Base-by-base conservation (phyloP, 768 basidiomycete genomes). In the Agaricus sinodeliciosus region DNA sequence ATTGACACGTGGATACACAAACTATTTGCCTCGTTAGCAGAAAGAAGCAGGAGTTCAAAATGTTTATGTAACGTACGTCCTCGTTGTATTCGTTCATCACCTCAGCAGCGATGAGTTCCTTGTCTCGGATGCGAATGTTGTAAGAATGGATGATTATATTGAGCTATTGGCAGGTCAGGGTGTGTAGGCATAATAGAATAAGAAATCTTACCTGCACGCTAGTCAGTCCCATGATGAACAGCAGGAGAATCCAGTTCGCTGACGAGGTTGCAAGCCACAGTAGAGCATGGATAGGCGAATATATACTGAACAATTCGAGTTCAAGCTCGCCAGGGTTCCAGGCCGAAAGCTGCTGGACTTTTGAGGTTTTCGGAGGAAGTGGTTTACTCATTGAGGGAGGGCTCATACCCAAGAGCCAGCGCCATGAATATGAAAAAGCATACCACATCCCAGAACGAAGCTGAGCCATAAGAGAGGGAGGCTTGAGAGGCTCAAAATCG, bases 1-100 rank as follows among this genome's bases (percentile, higher is more conserved):
- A 60, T 87, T 84, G 55, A 90, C 66, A 55, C 84, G 80, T n/a
- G 90, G 91, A 59, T 86, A 80, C 3, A 93, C 90, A 63, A 90
- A 93, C 89, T 93, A 51, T 11, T 27, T 16, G 51, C 34, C 25
- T 9, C 43, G 34, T 59, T 19, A 55, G 48, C 9, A 31, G 6
- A 34, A 35, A 35, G 3, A 47, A 25, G 12, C 22, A 9, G 18
- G 6, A 6, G 22, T 11, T 4, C 22, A 2, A 13, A 51, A 11
- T 9, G 15, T 16, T 1, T 28, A 37, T 11, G 8, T 3, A 2
- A 74, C 82, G 36, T 58, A 90, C 90, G 68, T 79, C 81, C 64
- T 82, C 73, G 56, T 93, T 87, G 60, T 93, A 93, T 66, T 93
- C 90, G 60, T 82, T 79, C 77, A 93, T 75, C 15, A 91, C 87